phyloP scores from a whole-genome alignment of 257 asterid genomes.

The Sherardia arvensis region DNA sequence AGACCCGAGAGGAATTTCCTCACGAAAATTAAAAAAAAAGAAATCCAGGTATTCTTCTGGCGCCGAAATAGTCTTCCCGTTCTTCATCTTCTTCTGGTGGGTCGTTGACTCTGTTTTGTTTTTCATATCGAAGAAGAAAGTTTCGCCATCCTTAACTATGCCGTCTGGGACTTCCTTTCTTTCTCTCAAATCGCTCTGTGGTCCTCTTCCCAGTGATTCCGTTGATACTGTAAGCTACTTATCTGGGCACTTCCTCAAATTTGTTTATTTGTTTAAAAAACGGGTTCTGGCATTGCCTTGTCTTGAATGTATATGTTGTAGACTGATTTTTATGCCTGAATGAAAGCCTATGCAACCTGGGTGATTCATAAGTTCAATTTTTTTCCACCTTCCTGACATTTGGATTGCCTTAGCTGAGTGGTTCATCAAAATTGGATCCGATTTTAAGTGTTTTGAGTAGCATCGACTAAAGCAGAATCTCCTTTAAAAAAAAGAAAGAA shows the following conservation, averaged over 20 bases:
- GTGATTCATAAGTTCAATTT: background rate
- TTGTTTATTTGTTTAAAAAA: background rate
- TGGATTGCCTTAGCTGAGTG: too few species aligned
- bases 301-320: background rate
- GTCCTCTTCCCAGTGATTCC: constrained; percentile 19
- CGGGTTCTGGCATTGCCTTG: background rate
- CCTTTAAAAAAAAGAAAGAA: background rate
- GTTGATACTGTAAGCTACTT: constrained; percentile 33
- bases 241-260: background rate
- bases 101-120: background rate
- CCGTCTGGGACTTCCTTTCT: constrained; percentile 33
- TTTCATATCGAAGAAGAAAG: too few species aligned
- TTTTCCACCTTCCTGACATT: too few species aligned
- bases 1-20: too few species aligned
- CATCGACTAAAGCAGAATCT: background rate
- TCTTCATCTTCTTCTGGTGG: background rate
- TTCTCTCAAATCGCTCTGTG: constrained; percentile 37
- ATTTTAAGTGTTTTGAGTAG: too few species aligned
- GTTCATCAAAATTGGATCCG: too few species aligned
- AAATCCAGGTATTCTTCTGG: too few species aligned
- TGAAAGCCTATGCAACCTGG: background rate
- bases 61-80: too few species aligned
- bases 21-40: too few species aligned
- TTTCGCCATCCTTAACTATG: constrained; percentile 18
- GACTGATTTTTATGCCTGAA: too few species aligned